phyloP scores from a whole-genome alignment of 768 basidiomycete species.

The Lactifluus rugatus region DNA sequence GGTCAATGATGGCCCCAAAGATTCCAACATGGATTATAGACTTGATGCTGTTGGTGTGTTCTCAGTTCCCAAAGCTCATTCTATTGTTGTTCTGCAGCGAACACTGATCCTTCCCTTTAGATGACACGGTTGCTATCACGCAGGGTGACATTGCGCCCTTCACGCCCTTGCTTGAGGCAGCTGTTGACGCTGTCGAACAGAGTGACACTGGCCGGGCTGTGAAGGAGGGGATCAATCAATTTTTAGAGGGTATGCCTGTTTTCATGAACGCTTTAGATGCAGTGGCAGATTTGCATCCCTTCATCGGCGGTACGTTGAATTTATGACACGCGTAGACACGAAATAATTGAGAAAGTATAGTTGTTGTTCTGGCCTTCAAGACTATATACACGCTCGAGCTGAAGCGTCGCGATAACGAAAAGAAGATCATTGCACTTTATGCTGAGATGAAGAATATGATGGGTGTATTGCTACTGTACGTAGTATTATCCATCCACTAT shows the following conservation, averaged over 20 bases:
- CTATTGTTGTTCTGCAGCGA: background rate
- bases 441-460: slow-evolving; percentile 45
- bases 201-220: background rate
- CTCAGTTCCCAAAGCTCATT: too few species aligned
- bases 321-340: background rate
- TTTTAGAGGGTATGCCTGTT: slow-evolving; percentile 23
- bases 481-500: background rate
- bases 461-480: slow-evolving; percentile 18
- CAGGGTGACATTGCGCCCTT: background rate
- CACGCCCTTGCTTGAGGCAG: background rate
- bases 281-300: slow-evolving; percentile 24
- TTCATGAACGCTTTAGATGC: slow-evolving; percentile 25
- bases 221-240: slow-evolving; percentile 20
- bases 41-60: background rate
- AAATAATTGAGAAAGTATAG: slow-evolving; percentile 20
- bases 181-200: background rate
- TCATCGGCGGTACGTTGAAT: slow-evolving; percentile 21
- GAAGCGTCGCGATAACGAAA: slow-evolving; percentile 41
- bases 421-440: slow-evolving; percentile 37
- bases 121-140: background rate
- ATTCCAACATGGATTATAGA: background rate
- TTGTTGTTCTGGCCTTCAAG: slow-evolving; percentile 41
- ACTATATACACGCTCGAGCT: slow-evolving; percentile 39
- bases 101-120: background rate
- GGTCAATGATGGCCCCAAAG: background rate